These are phyloP conservation scores for Monosporascus sp. DNA, from an alignment of 2,329 filamentous ascomycete genomes.

Conservation along the genomic window DNA sequence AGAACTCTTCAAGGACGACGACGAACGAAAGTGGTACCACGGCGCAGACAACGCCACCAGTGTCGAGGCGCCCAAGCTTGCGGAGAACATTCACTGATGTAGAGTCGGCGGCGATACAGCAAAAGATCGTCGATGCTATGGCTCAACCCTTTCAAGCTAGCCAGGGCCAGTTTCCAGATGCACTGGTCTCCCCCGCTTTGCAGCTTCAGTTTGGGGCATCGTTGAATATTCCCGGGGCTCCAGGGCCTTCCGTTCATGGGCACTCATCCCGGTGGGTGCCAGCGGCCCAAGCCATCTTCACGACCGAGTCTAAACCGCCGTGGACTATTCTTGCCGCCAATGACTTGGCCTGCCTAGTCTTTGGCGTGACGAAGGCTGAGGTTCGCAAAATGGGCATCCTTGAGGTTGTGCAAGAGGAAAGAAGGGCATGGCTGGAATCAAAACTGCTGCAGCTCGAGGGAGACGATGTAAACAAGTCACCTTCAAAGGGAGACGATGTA, in stretches of 20 bases:
- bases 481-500: slow-evolving; percentile 30
- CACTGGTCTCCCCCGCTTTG: slow-evolving; percentile 38
- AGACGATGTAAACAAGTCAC: slow-evolving; percentile 37
- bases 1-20: slow-evolving; percentile 47
- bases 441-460: slow-evolving; percentile 65
- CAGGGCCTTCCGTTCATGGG: slow-evolving; percentile 65
- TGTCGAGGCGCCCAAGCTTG: slow-evolving; percentile 58
- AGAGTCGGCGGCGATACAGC: slow-evolving; percentile 66
- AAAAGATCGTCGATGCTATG: slow-evolving; percentile 78
- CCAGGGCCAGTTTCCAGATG: slow-evolving; percentile 33
- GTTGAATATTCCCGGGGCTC: slow-evolving; percentile 37
- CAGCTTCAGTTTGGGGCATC: slow-evolving; percentile 34
- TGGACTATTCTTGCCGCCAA: slow-evolving; percentile 98
- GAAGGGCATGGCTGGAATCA: slow-evolving; percentile 81
- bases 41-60: slow-evolving; percentile 46
- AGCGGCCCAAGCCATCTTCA: slow-evolving; percentile 93
- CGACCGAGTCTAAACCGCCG: slow-evolving; percentile 81
- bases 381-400: slow-evolving; percentile 92
- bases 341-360: slow-evolving; percentile 93
- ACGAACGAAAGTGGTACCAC: slow-evolving; percentile 52
- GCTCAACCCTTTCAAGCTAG: slow-evolving; percentile 69
- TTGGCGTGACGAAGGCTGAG: slow-evolving; percentile 95
- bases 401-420: slow-evolving; percentile 87
- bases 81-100: slow-evolving; percentile 89
- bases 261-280: slow-evolving; percentile 88